Evolutionary conservation across 139 green algal genomes (phyloP), one percentile per base, ranked within the genome.

Genomic region (Mesostigma viride): DNA sequence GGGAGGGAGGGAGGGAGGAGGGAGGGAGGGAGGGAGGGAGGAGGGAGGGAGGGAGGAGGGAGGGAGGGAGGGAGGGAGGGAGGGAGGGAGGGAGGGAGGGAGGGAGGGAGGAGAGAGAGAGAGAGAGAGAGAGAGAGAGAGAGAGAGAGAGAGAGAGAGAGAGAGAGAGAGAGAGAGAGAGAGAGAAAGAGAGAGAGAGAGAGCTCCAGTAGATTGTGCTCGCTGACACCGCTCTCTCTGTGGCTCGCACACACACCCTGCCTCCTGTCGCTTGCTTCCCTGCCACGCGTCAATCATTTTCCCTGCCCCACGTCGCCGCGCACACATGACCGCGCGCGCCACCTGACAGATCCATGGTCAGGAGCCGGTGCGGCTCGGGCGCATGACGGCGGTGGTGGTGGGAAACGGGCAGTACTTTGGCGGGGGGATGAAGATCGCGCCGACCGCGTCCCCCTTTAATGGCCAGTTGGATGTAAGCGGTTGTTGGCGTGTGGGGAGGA

Each of bases 121-220:
- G 40, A 53, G 40, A 53, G 40, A 53, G 40, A 53, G 40, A 53
- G 40, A 53, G 40, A 53, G 40, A 53, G 40, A 53, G 40, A 53
- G 40, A 53, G 40, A 53, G 40, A 53, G 40, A 53, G 40, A 53
- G 40, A 53, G 40, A 53, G 40, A 53, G 40, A 53, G 40, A 53
- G 40, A 53, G 40, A 53, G 40, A 53, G 40, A 53, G 40, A 53
- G 40, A 53, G 40, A 53, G 40, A 53, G 40, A 53, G 40, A 53
- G 40, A 53, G 40, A 53, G 40, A 53, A 17, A 53, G 40, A 53
- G 40, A 53, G 40, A 53, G 40, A 53, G 40, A 53, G 40, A 53
- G 40, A 53, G 14, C 40, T 53, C 14, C 40, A 53, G 40, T 17
- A 53, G n/a, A n/a, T n/a, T n/a, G n/a, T n/a, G n/a, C n/a, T n/a